These are phyloP conservation scores for Botrytis tulipae DNA, from an alignment of 2,329 filamentous ascomycete genomes.

Conservation along the genomic window DNA sequence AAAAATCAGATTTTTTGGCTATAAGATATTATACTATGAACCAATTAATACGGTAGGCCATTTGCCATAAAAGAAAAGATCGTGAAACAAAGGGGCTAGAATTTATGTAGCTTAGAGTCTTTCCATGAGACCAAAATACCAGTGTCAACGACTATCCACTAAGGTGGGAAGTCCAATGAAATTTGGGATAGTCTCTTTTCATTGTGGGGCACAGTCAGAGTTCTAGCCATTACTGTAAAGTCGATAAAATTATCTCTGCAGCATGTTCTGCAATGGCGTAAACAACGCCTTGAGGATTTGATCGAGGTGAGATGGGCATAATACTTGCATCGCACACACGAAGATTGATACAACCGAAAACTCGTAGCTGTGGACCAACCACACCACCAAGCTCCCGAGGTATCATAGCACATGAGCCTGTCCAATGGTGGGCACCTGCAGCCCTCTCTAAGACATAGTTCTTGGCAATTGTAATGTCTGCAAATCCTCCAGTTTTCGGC, in stretches of 20 bases:
- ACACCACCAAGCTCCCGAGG: conserved; percentile 14
- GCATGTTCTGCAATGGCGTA: conserved; percentile 19
- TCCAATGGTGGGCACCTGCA: conserved; percentile 21
- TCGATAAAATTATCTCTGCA: conserved; percentile 19
- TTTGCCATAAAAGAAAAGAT: no score
- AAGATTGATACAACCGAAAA: background rate
- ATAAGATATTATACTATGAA: no score
- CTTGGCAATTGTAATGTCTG: conserved; percentile 9
- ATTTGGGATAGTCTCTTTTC: no score
- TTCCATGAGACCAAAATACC: no score
- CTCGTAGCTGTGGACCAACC: conserved; percentile 11
- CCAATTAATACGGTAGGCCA: no score
- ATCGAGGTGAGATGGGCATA: background rate
- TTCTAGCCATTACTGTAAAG: conserved; percentile 5
- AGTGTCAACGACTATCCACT: no score
- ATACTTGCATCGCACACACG: no score
- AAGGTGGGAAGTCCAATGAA: no score
- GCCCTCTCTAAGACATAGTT: conserved; percentile 12
- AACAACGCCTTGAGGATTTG: conserved; percentile 11
- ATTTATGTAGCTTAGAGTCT: no score
- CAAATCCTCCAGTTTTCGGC: background rate
- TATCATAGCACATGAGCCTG: conserved; percentile 23
- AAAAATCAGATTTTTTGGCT: no score
- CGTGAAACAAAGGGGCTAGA: no score
- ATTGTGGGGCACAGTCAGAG: no score